A percentile compares a stretch with the other conserved stretches of the same genome.
These are phyloP conservation scores for Metschnikowia rubicola DNA, from an alignment of 805 yeast species.

Conservation along the genomic window DNA sequence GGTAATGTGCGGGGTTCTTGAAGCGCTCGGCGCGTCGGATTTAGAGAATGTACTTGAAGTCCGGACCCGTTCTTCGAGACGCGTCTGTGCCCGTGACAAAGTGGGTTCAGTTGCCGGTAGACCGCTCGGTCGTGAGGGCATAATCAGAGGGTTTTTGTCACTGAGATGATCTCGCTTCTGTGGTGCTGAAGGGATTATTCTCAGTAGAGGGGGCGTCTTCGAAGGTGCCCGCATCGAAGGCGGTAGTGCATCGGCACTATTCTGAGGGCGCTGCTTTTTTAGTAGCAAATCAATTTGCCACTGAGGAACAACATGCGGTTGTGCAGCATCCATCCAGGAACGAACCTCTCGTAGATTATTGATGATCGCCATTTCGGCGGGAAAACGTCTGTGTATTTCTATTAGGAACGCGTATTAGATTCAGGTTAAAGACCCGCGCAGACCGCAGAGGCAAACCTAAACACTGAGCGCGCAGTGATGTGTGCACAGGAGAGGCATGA, in stretches of 20 bases:
- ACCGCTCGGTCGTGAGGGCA: background rate
- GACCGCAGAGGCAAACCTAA: no score
- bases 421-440: no score
- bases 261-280: background rate
- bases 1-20: no score
- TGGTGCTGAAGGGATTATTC: no score
- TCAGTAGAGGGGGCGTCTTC: background rate
- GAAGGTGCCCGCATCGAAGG: conserved; percentile 2
- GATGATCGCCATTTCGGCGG: conserved; percentile 15
- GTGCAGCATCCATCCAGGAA: conserved; percentile 14
- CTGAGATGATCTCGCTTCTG: background rate
- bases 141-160: background rate
- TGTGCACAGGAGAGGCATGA: no score
- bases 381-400: no score
- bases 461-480: no score
- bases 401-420: no score
- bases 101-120: background rate
- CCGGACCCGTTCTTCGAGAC: background rate
- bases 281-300: conserved; percentile 10
- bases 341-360: conserved; percentile 17
- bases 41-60: no score
- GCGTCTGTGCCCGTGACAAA: background rate
- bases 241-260: background rate
- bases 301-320: conserved; percentile 12
- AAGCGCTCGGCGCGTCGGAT: no score